Evolutionary conservation across 495 filamentous ascomycete genomes (phyloP), one percentile per base, ranked within the genome.

Genomic region (Apiosordaria backusii): DNA sequence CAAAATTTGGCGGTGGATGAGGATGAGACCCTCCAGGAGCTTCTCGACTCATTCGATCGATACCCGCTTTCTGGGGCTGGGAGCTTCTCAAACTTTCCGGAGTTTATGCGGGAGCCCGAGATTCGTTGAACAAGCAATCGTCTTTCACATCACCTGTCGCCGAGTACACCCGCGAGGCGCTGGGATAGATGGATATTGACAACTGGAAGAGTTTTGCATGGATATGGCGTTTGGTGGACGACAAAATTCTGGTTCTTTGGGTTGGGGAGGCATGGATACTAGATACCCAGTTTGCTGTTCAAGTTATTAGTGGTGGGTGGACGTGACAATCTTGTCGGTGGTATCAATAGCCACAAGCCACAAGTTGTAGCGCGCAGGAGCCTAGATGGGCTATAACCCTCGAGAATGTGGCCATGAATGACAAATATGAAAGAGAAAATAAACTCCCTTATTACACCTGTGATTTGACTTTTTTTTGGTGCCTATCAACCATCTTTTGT

Each of bases 81-180:
- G 16, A 77, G 76, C 35, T 68, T 79, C 19, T 65, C 67, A 7
- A 73, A 58, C 23, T 69, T 77, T 25, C 73, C 76, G 10, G 79
- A 80, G 60, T 81, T 79, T 62, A 80, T 82, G 79, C 69, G 77
- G 52, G 79, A 82, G 23, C 76, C 78, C 4, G 78, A 81, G 59
- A 78, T 83, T 61, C 81, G 81, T 25, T 83, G 50, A 75, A 21
- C 57, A 45, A 7, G 52, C 27, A 19, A 13, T 45, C 16, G 35
- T 45, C 10, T 2, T 15, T 15, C 3, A 45, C 35, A 45, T 15
- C 35, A 13, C 35, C 35, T 45, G 35, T 29, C 27, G 7, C 27
- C 35, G 5, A 15, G 0, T 2, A 2, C 35, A 15, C 35, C 3
- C 10, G 5, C 16, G 10, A 45, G 35, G 35, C 10, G 35, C 2